phyloP scores from a whole-genome alignment of 2,329 filamentous ascomycete genomes.

The Cordyceps fumosorosea region DNA sequence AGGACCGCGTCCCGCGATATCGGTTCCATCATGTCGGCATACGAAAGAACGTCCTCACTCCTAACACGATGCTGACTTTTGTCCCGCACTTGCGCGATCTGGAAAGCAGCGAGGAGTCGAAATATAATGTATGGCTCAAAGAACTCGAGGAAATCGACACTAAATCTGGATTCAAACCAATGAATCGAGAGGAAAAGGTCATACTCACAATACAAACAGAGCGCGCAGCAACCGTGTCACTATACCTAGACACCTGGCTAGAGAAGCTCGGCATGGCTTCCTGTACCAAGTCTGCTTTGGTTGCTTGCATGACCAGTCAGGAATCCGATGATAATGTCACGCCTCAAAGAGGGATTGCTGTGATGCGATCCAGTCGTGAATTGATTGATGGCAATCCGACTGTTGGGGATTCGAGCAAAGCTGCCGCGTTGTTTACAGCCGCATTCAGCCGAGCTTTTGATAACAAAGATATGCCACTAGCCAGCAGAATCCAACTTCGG shows the following conservation, averaged over 20 bases:
- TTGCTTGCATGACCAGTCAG: constrained; percentile 46
- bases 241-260: constrained; percentile 50
- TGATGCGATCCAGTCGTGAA: constrained; percentile 42
- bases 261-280: constrained; percentile 41
- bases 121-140: constrained; percentile 50
- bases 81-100: constrained; percentile 54
- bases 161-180: constrained; percentile 49
- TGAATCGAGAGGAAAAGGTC: constrained; percentile 46
- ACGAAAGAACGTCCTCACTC: constrained; percentile 51
- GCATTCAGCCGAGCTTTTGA: constrained; percentile 52
- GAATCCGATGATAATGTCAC: constrained; percentile 43
- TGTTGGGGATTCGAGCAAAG: constrained; percentile 33
- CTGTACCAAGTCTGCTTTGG: constrained; percentile 46
- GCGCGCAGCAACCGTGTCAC: constrained; percentile 42
- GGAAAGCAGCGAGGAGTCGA: constrained; percentile 47
- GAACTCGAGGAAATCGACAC: constrained; percentile 52
- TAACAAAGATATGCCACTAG: constrained; percentile 26
- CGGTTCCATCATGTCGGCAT: constrained; percentile 55
- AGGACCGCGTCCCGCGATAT: constrained; percentile 49
- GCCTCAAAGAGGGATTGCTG: constrained; percentile 47
- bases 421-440: constrained; percentile 46
- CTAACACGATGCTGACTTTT: constrained; percentile 54
- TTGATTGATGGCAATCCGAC: constrained; percentile 29
- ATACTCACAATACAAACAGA: constrained; percentile 44
- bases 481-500: constrained; percentile 38